phyloP scores from a whole-genome alignment of 2,329 filamentous ascomycete genomes.

The Microsporum canis region DNA sequence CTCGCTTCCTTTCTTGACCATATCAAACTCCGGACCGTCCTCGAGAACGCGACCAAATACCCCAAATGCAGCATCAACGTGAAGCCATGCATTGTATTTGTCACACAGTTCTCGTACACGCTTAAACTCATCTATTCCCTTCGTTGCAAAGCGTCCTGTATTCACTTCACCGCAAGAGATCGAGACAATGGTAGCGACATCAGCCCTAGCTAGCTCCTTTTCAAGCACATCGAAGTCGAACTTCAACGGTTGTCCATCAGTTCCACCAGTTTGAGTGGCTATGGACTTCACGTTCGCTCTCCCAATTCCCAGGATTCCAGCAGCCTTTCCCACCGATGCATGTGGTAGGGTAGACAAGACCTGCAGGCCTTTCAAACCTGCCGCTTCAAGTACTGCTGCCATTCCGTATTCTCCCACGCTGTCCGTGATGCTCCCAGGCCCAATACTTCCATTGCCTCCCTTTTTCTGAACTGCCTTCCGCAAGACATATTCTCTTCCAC shows the following conservation, averaged over 20 bases:
- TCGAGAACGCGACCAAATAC: constrained; percentile 62
- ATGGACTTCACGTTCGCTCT: constrained; percentile 55
- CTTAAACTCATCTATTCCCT: constrained; percentile 45
- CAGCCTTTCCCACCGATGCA: constrained; percentile 74
- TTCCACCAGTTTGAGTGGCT: constrained; percentile 23
- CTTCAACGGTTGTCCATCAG: constrained; percentile 50
- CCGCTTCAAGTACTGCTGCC: constrained; percentile 50
- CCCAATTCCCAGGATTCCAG: constrained; percentile 69
- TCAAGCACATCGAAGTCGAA: constrained; percentile 59
- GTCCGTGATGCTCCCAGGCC: neutral
- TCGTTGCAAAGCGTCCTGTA: constrained; percentile 66
- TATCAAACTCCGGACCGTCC: constrained; percentile 44
- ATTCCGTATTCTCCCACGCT: constrained; percentile 61
- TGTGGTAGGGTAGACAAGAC: constrained; percentile 73
- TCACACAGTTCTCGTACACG: constrained; percentile 60
- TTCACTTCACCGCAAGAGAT: constrained; percentile 88
- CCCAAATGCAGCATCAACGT: constrained; percentile 85
- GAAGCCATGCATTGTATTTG: constrained; percentile 67
- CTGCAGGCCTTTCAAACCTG: constrained; percentile 57
- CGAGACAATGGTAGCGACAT: constrained; percentile 60
- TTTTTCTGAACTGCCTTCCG: constrained; percentile 33
- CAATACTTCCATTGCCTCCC: neutral
- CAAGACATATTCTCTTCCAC: constrained; percentile 53
- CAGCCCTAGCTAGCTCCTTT: constrained; percentile 41
- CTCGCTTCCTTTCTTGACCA: constrained; percentile 40